Evolutionary conservation across 2,329 filamentous ascomycete genomes (phyloP).

Genomic region (Karstenula rhodostoma): DNA sequence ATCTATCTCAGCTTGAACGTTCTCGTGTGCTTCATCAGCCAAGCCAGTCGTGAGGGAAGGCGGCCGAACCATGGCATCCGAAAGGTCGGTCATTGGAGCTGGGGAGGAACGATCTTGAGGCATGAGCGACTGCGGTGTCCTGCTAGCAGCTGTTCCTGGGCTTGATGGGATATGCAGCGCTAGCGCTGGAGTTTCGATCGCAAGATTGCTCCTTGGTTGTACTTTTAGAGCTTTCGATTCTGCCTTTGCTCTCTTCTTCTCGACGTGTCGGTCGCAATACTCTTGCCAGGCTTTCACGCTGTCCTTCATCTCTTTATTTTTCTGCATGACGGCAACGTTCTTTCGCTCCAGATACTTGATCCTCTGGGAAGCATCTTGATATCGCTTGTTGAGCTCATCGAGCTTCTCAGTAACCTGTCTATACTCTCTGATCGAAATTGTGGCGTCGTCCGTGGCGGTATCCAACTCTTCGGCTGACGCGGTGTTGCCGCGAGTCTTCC

Average conservation of each 20-base stretch:
- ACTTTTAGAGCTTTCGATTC: slow-evolving; percentile 21
- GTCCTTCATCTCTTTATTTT: slow-evolving; percentile 51
- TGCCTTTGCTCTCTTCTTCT: slow-evolving; percentile 31
- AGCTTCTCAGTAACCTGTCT: slow-evolving; percentile 39
- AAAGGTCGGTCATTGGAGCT: slow-evolving; percentile 19
- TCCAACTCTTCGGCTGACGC: slow-evolving; percentile 11
- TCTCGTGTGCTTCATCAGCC: background rate
- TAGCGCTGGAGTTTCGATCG: slow-evolving; percentile 21
- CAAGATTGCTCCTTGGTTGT: slow-evolving; percentile 12
- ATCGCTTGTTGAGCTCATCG: slow-evolving; percentile 42
- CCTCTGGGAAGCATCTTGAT: slow-evolving; percentile 36
- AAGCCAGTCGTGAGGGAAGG: background rate
- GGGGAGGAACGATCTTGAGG: slow-evolving; percentile 30
- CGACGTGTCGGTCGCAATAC: slow-evolving; percentile 43
- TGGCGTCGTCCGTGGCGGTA: slow-evolving; percentile 5
- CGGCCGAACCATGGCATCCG: background rate
- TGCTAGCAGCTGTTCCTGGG: slow-evolving; percentile 25
- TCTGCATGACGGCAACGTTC: slow-evolving; percentile 43
- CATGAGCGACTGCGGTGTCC: slow-evolving; percentile 24
- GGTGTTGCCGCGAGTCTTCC: slow-evolving; percentile 18
- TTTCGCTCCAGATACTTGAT: slow-evolving; percentile 45
- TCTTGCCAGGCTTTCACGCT: slow-evolving; percentile 49
- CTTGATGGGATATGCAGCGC: slow-evolving; percentile 32
- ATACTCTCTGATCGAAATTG: slow-evolving; percentile 34
- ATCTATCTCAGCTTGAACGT: background rate